Conservation (phyloP, 257 asterid species). For the Lycium ferocissimum region DNA sequence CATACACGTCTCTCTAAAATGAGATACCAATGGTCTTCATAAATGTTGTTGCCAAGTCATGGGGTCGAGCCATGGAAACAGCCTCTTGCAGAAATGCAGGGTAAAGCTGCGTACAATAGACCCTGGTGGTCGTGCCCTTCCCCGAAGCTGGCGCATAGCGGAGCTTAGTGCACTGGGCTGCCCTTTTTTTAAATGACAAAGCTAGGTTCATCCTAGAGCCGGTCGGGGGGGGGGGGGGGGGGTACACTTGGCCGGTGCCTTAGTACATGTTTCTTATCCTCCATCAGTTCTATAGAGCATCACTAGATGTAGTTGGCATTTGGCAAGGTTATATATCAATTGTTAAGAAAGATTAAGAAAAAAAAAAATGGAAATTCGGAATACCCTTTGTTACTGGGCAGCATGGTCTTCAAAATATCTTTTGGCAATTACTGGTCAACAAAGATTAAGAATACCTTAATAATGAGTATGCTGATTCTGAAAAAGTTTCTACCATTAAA, state of each 20-base stretch:
- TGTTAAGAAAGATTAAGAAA: background rate
- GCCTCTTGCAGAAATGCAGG: too few relatives aligned
- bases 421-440: background rate
- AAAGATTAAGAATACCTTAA: background rate
- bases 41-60: too few relatives aligned
- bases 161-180: too few relatives aligned
- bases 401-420: background rate
- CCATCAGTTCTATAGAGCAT: background rate
- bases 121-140: too few relatives aligned
- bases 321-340: background rate
- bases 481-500: background rate
- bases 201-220: background rate
- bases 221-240: too few relatives aligned
- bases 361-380: background rate
- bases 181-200: background rate
- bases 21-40: background rate
- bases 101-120: too few relatives aligned
- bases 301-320: background rate
- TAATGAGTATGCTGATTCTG: background rate
- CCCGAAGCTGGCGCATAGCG: too few relatives aligned
- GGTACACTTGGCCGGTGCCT: background rate
- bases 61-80: too few relatives aligned
- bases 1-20: background rate
- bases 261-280: background rate
- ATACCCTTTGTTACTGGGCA: background rate